A percentile compares a stretch with the other conserved stretches of the same genome.
These are phyloP conservation scores for Dicorynia guianensis DNA, from an alignment of 306 rosid genomes.

Conservation along the genomic window DNA sequence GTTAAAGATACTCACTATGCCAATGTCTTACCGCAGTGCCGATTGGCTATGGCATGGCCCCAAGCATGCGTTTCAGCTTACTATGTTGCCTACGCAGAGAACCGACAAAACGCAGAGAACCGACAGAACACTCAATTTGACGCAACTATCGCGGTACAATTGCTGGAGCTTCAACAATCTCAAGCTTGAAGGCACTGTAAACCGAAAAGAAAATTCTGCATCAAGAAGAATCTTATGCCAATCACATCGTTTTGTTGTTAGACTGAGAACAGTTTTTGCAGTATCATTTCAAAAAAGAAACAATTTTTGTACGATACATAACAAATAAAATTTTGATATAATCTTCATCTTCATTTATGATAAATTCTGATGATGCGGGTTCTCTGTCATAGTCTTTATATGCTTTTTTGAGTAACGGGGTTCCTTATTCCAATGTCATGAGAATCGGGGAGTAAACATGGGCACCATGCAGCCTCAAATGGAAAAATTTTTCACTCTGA, in stretches of 20 bases:
- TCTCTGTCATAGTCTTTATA: neutral
- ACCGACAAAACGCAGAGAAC: conserved; percentile 58
- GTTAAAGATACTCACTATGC: conserved; percentile 30
- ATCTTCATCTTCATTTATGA: neutral
- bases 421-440: neutral
- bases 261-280: neutral
- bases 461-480: neutral
- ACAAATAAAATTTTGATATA: too few relatives aligned
- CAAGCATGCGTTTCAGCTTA: conserved; percentile 64
- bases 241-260: neutral
- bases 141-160: conserved; percentile 51
- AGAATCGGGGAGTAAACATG: neutral
- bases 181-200: conserved; percentile 31
- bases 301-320: too few relatives aligned
- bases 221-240: neutral
- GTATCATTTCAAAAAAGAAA: too few relatives aligned
- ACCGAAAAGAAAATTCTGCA: neutral
- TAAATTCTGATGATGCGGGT: neutral
- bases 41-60: conserved; percentile 79
- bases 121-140: conserved; percentile 55
- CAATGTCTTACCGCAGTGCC: conserved; percentile 58
- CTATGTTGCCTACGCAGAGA: conserved; percentile 76
- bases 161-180: conserved; percentile 48
- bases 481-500: too few relatives aligned
- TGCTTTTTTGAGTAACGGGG: neutral